phyloP scores from a whole-genome alignment of 1,284 basidiomycete genomes.

The Heterobasidion occidentale region DNA sequence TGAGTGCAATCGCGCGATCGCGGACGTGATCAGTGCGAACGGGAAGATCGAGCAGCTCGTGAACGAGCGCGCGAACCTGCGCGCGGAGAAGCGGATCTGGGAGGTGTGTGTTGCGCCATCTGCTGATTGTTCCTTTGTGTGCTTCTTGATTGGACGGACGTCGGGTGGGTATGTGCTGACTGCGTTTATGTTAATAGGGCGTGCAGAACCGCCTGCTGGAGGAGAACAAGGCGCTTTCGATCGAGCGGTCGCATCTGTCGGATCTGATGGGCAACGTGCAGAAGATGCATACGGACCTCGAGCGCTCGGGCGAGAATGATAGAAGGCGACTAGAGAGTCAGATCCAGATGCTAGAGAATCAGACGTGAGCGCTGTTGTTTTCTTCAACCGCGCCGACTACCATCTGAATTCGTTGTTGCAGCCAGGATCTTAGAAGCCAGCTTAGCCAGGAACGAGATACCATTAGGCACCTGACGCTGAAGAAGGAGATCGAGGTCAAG shows the following conservation, averaged over 20 bases:
- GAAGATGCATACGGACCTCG: slow-evolving; percentile 83
- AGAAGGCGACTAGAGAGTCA: slow-evolving; percentile 74
- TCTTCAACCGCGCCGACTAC: background rate
- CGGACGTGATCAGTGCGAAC: slow-evolving; percentile 54
- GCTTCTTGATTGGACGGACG: background rate
- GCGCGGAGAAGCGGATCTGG: slow-evolving; percentile 90
- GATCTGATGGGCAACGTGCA: slow-evolving; percentile 86
- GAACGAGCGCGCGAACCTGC: slow-evolving; percentile 78
- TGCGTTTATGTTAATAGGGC: slow-evolving; percentile 32
- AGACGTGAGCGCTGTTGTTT: slow-evolving; percentile 45
- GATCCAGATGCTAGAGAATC: slow-evolving; percentile 69
- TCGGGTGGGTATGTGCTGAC: background rate
- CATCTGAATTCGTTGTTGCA: slow-evolving; percentile 18
- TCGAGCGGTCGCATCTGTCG: slow-evolving; percentile 79
- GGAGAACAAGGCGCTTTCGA: slow-evolving; percentile 74
- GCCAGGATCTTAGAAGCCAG: slow-evolving; percentile 69
- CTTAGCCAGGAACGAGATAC: slow-evolving; percentile 76
- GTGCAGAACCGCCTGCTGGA: slow-evolving; percentile 74
- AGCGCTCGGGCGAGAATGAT: slow-evolving; percentile 76
- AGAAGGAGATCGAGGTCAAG: slow-evolving; percentile 76
- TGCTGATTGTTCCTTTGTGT: background rate
- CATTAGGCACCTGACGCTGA: slow-evolving; percentile 62
- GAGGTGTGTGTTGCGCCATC: slow-evolving; percentile 45
- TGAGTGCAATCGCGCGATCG: slow-evolving; percentile 52
- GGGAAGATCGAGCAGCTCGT: slow-evolving; percentile 64